Base-by-base conservation (phyloP, 2,329 filamentous ascomycete genomes). In the Byssoonygena ceratinophila region DNA sequence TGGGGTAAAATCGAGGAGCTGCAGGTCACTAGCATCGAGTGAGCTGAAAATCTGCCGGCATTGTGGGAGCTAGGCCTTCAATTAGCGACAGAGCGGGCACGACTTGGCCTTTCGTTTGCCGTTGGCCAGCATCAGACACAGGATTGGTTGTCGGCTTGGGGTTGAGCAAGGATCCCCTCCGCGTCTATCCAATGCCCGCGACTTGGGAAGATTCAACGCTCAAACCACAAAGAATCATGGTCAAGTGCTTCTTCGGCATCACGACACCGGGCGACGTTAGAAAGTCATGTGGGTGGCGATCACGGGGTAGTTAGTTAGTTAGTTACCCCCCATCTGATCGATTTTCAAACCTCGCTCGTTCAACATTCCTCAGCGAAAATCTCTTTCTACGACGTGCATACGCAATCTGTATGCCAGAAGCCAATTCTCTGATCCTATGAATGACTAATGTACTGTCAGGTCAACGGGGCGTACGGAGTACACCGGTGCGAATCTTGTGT, bases 281-380 rank as follows among this genome's bases (percentile, higher is more conserved):
- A 23, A 44, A 29, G 50, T 52, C 50, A 52, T 27, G 49, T 51
- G 49, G 41, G 50, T 52, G 50, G 50, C 41, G 31, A 51, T 45
- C 50, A 46, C 50, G 32, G 20, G 39, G 18, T 2, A 12, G n/a
- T 5, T 11, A 16, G 12, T 41, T 3, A 23, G n/a, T n/a, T 20
- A 11, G 12, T n/a, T 23, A 2, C 39, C 6, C 6, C 14, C 22
- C 4, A 6, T 41, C 11, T 23, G 2, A 11, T 14, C 20, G 11
- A 22, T 48, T 6, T 5, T 46, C 20, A 22, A 34, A 7, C 23
- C 29, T 7, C 11, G 11, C 11, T 25, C 12, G 20, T 4, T 34
- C 7, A n/a, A 34, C 7, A 29, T 29, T 29, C 5, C 11, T 11
- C 11, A 29, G 27, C 11, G 27, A 29, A 29, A 29, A 29, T 5